Conservation (phyloP, 2,329 filamentous ascomycete species). For the Neoscytalidium dimidiatum region DNA sequence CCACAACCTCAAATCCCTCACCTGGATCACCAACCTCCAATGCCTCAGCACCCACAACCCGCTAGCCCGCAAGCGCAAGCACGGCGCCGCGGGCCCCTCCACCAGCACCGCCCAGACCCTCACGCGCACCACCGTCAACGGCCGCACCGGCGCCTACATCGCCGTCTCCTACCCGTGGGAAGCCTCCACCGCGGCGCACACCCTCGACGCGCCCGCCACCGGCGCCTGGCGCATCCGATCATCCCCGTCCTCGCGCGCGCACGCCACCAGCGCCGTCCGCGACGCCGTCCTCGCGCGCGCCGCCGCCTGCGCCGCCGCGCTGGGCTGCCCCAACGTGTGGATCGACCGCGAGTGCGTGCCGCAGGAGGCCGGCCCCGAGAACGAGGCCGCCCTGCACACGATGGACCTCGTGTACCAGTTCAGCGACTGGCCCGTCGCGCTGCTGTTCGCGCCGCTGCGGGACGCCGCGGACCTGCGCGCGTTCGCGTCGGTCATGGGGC, state of each 20-base stretch:
- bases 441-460: constrained; percentile 13
- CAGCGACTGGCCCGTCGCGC: constrained; percentile 15
- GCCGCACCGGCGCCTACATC: constrained; percentile 12
- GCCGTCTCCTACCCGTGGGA: constrained; percentile 16
- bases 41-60: not conserved
- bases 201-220: not conserved
- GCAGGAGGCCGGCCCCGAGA: constrained; percentile 3
- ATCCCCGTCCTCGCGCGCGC: not conserved
- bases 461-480: constrained; percentile 3
- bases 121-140: constrained; percentile 26
- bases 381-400: constrained; percentile 19
- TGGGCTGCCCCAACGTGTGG: constrained; percentile 10
- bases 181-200: not conserved
- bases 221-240: not conserved
- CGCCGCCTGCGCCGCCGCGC: not conserved
- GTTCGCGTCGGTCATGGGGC: constrained; percentile 6
- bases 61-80: constrained; percentile 3
- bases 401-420: constrained; percentile 22
- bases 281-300: constrained; percentile 20
- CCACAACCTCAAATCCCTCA: constrained; percentile 13
- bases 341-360: constrained; percentile 21
- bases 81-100: not conserved
- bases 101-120: constrained; percentile 8
- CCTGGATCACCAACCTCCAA: constrained; percentile 7
- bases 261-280: constrained; percentile 1